Conservation (phyloP, 495 filamentous ascomycete genomes). For the Neurospora discreta region DNA sequence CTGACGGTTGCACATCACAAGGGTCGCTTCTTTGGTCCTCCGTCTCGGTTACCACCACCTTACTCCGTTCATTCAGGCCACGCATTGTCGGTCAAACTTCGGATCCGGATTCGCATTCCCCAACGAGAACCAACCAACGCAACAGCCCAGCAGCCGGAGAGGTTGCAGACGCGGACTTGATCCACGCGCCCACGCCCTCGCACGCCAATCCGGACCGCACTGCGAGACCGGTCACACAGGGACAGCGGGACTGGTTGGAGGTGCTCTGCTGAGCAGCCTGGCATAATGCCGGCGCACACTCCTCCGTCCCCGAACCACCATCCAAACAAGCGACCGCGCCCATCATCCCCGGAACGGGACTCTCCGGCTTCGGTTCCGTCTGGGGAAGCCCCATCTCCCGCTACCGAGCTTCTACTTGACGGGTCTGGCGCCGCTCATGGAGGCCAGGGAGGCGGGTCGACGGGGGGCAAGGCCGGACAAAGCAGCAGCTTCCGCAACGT, state of each 20-base stretch:
- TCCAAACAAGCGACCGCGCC: constrained; percentile 39
- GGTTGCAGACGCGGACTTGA: neutral
- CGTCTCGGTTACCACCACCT: neutral
- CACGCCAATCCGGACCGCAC: neutral
- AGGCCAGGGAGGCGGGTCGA: neutral
- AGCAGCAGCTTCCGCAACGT: constrained; percentile 75
- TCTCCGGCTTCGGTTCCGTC: constrained; percentile 29
- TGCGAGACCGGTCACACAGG: neutral
- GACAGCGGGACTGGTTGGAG: neutral
- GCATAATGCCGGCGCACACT: constrained; percentile 28
- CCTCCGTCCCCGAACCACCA: constrained; percentile 34
- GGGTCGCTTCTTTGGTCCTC: neutral
- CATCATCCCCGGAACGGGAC: constrained; percentile 37
- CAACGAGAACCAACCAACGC: neutral
- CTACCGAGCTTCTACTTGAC: constrained; percentile 25
- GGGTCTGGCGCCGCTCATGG: constrained; percentile 8
- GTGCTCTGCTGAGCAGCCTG: constrained; percentile 1
- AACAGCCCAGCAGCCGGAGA: neutral
- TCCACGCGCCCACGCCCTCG: neutral
- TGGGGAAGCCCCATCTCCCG: constrained; percentile 17
- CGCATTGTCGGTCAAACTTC: neutral
- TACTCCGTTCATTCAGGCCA: neutral
- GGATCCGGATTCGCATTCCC: neutral
- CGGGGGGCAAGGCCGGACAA: constrained; percentile 30
- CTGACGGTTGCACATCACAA: neutral